Conservation (phyloP, 2,329 filamentous ascomycete species). For the Ophiocordyceps camponoti-saundersi region DNA sequence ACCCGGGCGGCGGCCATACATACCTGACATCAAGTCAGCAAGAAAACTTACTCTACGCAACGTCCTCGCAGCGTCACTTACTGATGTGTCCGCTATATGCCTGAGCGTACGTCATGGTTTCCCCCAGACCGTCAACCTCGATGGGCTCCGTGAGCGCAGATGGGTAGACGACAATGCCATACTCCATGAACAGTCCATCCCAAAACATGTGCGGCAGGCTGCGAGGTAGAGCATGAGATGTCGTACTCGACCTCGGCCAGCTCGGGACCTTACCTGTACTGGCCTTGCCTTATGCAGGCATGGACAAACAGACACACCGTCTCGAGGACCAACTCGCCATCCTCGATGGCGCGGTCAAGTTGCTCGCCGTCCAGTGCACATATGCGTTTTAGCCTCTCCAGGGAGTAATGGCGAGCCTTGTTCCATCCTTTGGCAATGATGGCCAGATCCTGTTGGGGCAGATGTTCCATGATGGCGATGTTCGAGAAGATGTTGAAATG, state of each 20-base stretch:
- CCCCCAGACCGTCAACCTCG: conserved; percentile 13
- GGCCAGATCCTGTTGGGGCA: conserved; percentile 13
- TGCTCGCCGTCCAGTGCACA: conserved; percentile 15
- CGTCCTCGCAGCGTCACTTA: too few species aligned
- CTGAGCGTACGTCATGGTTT: conserved; percentile 19
- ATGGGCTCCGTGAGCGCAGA: conserved; percentile 20
- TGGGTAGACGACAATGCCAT: conserved; percentile 23
- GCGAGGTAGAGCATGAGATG: not conserved
- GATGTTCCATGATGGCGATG: conserved; percentile 2
- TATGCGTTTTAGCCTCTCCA: conserved; percentile 15
- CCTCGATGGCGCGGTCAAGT: conserved; percentile 13
- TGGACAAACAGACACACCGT: conserved; percentile 23
- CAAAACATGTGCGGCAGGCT: conserved; percentile 21
- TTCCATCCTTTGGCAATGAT: conserved; percentile 20
- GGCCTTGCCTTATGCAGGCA: conserved; percentile 18
- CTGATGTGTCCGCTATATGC: conserved; percentile 19
- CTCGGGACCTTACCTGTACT: conserved; percentile 14
- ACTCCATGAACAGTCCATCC: conserved; percentile 19
- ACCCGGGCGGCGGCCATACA: conserved; percentile 14
- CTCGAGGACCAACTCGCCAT: conserved; percentile 18
- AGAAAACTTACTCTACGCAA: not conserved
- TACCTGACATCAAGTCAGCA: conserved; percentile 10
- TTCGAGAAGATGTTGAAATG: too few species aligned
- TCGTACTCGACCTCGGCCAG: not conserved
- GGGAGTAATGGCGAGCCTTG: conserved; percentile 18